Evolutionary conservation across 2,329 filamentous ascomycete genomes (phyloP).

Genomic region (Cadophora malorum): DNA sequence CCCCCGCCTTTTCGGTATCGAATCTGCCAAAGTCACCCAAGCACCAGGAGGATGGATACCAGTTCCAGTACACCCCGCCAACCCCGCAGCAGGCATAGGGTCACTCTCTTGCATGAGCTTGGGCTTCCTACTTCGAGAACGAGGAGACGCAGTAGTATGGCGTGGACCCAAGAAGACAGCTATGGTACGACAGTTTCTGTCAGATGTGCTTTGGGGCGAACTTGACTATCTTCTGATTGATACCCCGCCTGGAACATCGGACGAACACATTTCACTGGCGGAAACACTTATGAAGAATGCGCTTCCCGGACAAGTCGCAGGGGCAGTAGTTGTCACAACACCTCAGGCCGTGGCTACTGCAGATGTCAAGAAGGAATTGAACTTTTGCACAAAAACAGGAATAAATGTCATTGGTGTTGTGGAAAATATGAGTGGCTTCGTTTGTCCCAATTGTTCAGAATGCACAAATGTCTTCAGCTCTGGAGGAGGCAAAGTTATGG

Average conservation of each 20-base stretch:
- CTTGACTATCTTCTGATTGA: slow-evolving; percentile 95
- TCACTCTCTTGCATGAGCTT: slow-evolving; percentile 86
- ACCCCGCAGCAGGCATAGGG: slow-evolving; percentile 59
- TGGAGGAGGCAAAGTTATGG: slow-evolving; percentile 90
- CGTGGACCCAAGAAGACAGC: slow-evolving; percentile 98
- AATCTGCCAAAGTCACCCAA: slow-evolving; percentile 88
- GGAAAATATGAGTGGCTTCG: slow-evolving; percentile 95
- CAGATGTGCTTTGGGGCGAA: slow-evolving; percentile 85
- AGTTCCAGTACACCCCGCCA: slow-evolving; percentile 76
- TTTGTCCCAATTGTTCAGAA: slow-evolving; percentile 81
- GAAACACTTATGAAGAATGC: slow-evolving; percentile 77
- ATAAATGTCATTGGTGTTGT: slow-evolving; percentile 89
- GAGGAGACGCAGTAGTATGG: slow-evolving; percentile 96
- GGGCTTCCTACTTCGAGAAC: slow-evolving; percentile 82
- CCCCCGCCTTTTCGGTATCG: slow-evolving; percentile 90
- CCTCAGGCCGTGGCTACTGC: slow-evolving; percentile 93
- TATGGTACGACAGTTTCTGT: slow-evolving; percentile 96
- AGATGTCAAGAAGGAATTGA: slow-evolving; percentile 87
- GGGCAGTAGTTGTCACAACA: slow-evolving; percentile 94
- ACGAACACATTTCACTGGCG: slow-evolving; percentile 95
- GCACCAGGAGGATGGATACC: slow-evolving; percentile 92
- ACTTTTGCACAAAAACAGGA: slow-evolving; percentile 83
- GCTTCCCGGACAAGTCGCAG: slow-evolving; percentile 73
- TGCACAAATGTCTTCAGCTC: slow-evolving; percentile 94
- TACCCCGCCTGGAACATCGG: slow-evolving; percentile 93